These are phyloP conservation scores for Gaeumannomyces tritici DNA, from an alignment of 2,329 filamentous ascomycete genomes.

Conservation along the genomic window DNA sequence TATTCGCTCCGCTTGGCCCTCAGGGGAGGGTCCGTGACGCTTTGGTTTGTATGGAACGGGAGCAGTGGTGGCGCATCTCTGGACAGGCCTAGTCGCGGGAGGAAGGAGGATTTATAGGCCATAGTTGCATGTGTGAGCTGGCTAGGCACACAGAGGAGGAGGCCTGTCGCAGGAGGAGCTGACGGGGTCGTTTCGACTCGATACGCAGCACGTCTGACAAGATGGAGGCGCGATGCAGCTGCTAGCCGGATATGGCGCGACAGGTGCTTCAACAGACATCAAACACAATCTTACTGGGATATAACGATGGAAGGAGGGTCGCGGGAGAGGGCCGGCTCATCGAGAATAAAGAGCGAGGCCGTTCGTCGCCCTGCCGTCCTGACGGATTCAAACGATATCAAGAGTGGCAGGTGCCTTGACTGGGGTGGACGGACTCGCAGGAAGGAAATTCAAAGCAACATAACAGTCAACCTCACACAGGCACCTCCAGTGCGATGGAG, in stretches of 20 bases:
- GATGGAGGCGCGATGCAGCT: neutral
- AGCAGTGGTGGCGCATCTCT: slow-evolving; percentile 15
- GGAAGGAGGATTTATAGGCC: slow-evolving; percentile 15
- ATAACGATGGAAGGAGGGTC: neutral
- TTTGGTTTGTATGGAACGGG: slow-evolving; percentile 13
- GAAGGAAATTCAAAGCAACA: too few species aligned
- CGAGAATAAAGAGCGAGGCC: too few species aligned
- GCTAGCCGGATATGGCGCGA: too few species aligned
- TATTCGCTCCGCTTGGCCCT: slow-evolving; percentile 22
- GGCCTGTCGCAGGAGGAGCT: neutral
- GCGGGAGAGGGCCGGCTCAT: neutral
- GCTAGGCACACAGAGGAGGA: neutral
- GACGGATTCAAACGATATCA: too few species aligned
- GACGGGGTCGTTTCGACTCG: neutral
- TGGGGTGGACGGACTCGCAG: too few species aligned
- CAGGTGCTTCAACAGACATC: too few species aligned
- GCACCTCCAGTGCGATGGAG: too few species aligned
- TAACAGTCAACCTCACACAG: too few species aligned
- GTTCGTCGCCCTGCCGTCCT: too few species aligned
- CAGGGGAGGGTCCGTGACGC: slow-evolving; percentile 11
- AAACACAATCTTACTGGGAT: neutral
- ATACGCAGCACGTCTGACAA: neutral
- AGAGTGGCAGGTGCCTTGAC: too few species aligned
- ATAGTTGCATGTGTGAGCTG: neutral
- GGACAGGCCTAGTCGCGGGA: slow-evolving; percentile 18